Base-by-base conservation (phyloP, 2,329 filamentous ascomycete species). In the Parastagonospora avenae region DNA sequence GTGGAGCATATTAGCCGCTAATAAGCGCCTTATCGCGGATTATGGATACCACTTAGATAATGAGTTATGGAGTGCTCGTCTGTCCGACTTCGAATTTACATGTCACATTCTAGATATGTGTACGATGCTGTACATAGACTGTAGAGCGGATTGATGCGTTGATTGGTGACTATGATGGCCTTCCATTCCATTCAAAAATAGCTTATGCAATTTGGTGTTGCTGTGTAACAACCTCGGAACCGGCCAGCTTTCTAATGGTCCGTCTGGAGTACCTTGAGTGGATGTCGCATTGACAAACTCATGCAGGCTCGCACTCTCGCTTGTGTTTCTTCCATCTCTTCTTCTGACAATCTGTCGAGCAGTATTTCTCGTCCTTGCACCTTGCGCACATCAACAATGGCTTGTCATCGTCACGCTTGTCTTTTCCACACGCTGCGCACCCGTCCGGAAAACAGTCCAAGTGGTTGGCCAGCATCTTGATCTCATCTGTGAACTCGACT, bases 401-500 rank as follows among this genome's bases (percentile, higher is more conserved):
- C 31, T 14, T 39, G 4, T 48, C 47, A 16, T 43, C 40, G 4
- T 41, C 43, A 28, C 41, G 44, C 24, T 27, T 42, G 3, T 27
- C 28, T 16, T 45, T 54, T 11, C 35, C 40, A 39, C 52, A 54
- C 10, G 29, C 48, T 24, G 28, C 40, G 38, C 52, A 54, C 11
- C 28, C 29, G 15, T 41, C 39, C 10, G 29, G 32, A 14, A 47
- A 24, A n/a, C 39, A 16, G 35, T 42, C 41, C 33, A 57, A 33
- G 9, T 24, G 35, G 2, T 37, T 19, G 11, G 47, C 54, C 35
- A 54, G 19, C 37, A 16, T n/a, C 50, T 52, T 52, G 19, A 57
- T 49, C 44, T 57, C 47, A 8, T 57, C 54, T 8, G 32, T 37
- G 41, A 57, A 57, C 14, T 51, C 47, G 9, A 50, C 47, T 2